These are phyloP conservation scores for Thalia dealbata DNA, from an alignment of 176 grass and related monocot species.

Conservation along the genomic window DNA sequence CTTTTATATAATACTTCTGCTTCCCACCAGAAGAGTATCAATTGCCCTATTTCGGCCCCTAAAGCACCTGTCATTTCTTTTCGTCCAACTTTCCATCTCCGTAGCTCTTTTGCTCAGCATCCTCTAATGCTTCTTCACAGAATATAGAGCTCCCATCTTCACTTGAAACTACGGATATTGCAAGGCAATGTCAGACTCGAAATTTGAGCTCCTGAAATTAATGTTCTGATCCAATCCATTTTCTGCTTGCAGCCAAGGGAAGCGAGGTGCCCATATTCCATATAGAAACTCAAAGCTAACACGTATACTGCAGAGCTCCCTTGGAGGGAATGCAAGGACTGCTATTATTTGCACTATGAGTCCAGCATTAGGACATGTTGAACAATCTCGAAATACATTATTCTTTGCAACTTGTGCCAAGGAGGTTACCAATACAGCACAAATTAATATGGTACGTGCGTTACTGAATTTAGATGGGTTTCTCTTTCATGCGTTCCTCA, in stretches of 20 bases:
- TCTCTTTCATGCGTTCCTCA: background rate
- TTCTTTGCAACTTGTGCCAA: constrained; percentile 93
- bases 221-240: constrained; percentile 13
- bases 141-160: too few relatives aligned
- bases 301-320: constrained; percentile 83
- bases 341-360: constrained; percentile 98
- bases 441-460: constrained; percentile 87
- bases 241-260: constrained; percentile 51
- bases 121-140: too few relatives aligned
- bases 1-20: too few relatives aligned
- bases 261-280: constrained; percentile 77
- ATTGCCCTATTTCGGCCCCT: too few relatives aligned
- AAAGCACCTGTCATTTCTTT: too few relatives aligned
- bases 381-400: constrained; percentile 90
- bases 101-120: too few relatives aligned
- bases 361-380: constrained; percentile 65
- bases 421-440: constrained; percentile 80
- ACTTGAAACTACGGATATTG: background rate
- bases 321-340: constrained; percentile 94
- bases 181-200: background rate
- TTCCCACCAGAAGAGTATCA: too few relatives aligned
- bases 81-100: too few relatives aligned
- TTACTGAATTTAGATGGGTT: background rate
- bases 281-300: constrained; percentile 93
- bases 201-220: background rate